Percentiles rank a stretch among this genome's conserved stretches.
phyloP scores from a whole-genome alignment of 2,329 filamentous ascomycete species.

The Colletotrichum karsti region DNA sequence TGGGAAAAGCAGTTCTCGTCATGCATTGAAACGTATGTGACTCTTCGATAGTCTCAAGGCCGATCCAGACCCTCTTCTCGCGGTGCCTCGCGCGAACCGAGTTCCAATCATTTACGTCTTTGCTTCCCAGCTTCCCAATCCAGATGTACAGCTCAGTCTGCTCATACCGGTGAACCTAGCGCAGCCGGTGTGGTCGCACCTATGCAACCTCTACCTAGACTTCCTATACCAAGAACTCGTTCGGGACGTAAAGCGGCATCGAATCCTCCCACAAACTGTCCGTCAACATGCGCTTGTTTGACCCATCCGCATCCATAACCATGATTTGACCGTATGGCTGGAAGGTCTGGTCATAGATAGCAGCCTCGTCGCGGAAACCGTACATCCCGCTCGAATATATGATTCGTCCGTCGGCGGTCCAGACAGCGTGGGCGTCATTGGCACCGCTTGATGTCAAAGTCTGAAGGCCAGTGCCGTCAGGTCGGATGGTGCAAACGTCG shows the following conservation, averaged over 20 bases:
- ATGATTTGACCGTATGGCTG: conserved; percentile 17
- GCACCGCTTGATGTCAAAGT: conserved; percentile 9
- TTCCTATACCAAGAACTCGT: conserved; percentile 17
- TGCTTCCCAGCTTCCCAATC: too few relatives aligned
- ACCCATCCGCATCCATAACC: conserved; percentile 16
- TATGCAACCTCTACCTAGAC: too few relatives aligned
- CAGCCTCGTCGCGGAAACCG: conserved; percentile 16
- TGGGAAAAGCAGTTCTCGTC: too few relatives aligned
- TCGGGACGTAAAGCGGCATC: conserved; percentile 16
- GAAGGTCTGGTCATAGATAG: conserved; percentile 15
- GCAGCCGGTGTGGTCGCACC: too few relatives aligned
- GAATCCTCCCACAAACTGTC: conserved; percentile 34
- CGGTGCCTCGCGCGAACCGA: too few relatives aligned
- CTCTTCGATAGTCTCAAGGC: too few relatives aligned
- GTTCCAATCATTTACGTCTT: too few relatives aligned
- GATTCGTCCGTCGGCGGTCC: conserved; percentile 7
- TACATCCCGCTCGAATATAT: conserved; percentile 20
- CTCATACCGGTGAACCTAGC: too few relatives aligned
- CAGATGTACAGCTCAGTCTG: too few relatives aligned
- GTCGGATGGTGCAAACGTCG: conserved; percentile 14
- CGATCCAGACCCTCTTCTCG: too few relatives aligned
- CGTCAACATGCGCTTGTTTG: conserved; percentile 14
- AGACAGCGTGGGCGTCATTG: conserved; percentile 18
- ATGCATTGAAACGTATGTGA: too few relatives aligned
- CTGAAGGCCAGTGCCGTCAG: conserved; percentile 7